Base-by-base conservation (phyloP, 1,284 basidiomycete species). In the Rhodotorula sp. region DNA sequence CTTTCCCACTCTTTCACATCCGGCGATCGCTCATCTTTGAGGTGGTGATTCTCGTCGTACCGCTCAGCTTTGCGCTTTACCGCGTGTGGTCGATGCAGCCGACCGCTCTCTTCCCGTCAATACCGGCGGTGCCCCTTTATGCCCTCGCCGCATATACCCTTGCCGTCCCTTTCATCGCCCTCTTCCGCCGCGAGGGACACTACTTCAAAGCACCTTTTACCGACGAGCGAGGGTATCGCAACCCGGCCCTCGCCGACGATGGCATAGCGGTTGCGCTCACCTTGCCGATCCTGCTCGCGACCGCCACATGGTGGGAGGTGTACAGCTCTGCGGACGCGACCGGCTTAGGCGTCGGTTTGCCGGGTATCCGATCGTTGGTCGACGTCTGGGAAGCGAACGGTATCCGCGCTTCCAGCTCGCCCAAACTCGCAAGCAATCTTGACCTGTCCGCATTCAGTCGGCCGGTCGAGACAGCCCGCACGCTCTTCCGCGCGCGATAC, bases 151-250 rank as follows among this genome's bases (percentile, higher is more conserved):
- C 75, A 45, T 68, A 75, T 56, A 65, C 74, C 56, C 37, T 67
- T n/a, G 51, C 68, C 3, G 66, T 77, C 22, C 77, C 77, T 6
- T 72, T 77, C 68, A 70, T 77, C 62, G 62, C 77, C 29, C 71
- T 78, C 29, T 76, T 77, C 60, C 77, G 77, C 4, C 70, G 69
- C 22, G 59, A 65, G 2, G 49, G 37, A 0, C 33, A 56, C 33
- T 74, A 78, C 66, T 77, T 75, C 69, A 71, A 75, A 61, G 76
- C 78, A 12, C 77, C 79, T 24, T 79, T 79, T 62, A 79, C 79
- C 54, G 79, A 79, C 68, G 73, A 75, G 45, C 70, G 79, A 42
- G 79, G 79, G 4, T 79, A 79, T 64, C 69, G 79, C 30, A 66
- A 72, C 51, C 63, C 75, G 6, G 46, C 46, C 12, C 58, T 60